Base-by-base conservation (phyloP, 768 basidiomycete species). In the Termitomyces sp. region DNA sequence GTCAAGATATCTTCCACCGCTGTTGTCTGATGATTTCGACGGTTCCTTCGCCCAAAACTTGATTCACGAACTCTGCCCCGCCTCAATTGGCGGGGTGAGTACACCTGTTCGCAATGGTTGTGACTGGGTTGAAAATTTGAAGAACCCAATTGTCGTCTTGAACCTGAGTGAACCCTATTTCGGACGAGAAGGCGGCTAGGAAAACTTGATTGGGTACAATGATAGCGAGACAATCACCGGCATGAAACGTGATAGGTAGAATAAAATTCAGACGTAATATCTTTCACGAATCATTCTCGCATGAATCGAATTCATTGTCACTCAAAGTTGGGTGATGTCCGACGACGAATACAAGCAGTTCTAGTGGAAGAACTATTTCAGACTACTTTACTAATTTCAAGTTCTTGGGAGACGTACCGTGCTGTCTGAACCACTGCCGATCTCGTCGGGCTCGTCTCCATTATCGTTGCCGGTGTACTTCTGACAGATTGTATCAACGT, bases 401-500 rank as follows among this genome's bases (percentile, higher is more conserved):
- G 30, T 33, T 10, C 42, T 14, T 20, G 20, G 38, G 20, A 12
- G 8, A 59, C 66, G 46, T 57, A 73, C 72, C 44, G 55, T 67
- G 63, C 69, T 66, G 55, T 73, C 72, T n/a, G 71, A 66, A 36
- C 71, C 71, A 49, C 63, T 67, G 33, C 71, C 70, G 46, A 46
- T 59, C 53, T 68, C 66, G 50, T 59, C 33, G 7, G 72, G 72
- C 45, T 73, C 72, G 24, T 58, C 70, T 22, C 72, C 72, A 51
- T 53, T 56, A 58, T 64, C 61, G 58, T 73, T 72, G 9, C 72
- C 72, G 2, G 55, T 68, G 59, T 66, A 72, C 61, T 59, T 67
- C 51, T 72, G 53, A 54, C 72, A 73, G 58, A 72, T 72, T n/a
- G 63, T 68, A 14, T 64, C 65, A 16, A 73, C 71, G 52, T 61